phyloP scores from a whole-genome alignment of 2,329 filamentous ascomycete species.

The Blumeria graminis region DNA sequence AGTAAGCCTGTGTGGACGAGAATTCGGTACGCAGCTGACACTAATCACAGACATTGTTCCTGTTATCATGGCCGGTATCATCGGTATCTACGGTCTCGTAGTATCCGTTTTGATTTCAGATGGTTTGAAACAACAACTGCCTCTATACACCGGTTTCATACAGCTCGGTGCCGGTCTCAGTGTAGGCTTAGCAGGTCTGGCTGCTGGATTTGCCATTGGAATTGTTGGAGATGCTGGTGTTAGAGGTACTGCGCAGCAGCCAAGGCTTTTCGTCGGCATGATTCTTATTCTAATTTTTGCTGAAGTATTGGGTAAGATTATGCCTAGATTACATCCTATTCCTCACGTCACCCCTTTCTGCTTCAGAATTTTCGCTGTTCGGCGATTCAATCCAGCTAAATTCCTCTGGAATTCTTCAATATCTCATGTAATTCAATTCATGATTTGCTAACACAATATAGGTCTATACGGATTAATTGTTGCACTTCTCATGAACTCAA shows the following conservation, averaged over 20 bases:
- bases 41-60: conserved; percentile 65
- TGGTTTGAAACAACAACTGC: conserved; percentile 43
- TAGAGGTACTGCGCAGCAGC: conserved; percentile 51
- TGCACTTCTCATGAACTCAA: conserved; percentile 98
- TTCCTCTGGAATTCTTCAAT: too few species aligned
- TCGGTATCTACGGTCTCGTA: conserved; percentile 92
- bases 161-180: conserved; percentile 64
- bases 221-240: conserved; percentile 80
- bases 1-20: conserved; percentile 35
- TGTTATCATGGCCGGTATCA: conserved; percentile 99
- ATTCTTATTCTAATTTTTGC: conserved; percentile 70
- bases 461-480: conserved; percentile 99
- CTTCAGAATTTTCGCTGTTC: too few species aligned
- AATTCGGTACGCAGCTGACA: conserved; percentile 5
- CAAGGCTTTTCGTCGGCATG: conserved; percentile 51
- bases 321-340: not conserved
- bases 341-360: too few species aligned
- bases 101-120: conserved; percentile 73
- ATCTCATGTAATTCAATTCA: too few species aligned
- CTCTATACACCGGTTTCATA: conserved; percentile 65
- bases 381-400: too few species aligned
- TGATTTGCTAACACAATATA: conserved; percentile 17
- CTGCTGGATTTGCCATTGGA: conserved; percentile 67
- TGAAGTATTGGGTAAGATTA: conserved; percentile 47
- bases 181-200: conserved; percentile 62